These are phyloP conservation scores for Pseudogymnoascus sp. DNA, from an alignment of 2,329 filamentous ascomycete species.

Conservation along the genomic window DNA sequence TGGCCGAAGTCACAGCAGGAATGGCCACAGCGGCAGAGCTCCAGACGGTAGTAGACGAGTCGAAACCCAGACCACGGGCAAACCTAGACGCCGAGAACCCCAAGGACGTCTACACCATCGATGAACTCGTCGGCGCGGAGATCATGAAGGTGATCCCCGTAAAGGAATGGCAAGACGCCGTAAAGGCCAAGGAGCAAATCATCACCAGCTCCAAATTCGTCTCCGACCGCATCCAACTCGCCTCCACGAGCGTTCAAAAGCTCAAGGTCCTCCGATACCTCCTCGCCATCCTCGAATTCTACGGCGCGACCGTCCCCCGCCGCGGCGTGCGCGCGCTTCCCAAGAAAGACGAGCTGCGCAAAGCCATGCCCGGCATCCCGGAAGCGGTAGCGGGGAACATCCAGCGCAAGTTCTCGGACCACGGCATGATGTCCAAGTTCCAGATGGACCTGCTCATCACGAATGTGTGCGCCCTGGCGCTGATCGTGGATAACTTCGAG, in stretches of 20 bases:
- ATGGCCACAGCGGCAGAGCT: constrained; percentile 61
- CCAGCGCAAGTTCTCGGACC: constrained; percentile 59
- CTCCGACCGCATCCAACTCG: constrained; percentile 47
- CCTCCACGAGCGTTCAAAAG: constrained; percentile 44
- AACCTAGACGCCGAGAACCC: constrained; percentile 59
- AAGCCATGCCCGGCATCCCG: constrained; percentile 48
- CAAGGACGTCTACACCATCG: constrained; percentile 63
- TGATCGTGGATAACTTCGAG: constrained; percentile 65
- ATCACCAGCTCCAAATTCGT: constrained; percentile 55
- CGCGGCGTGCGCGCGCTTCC: constrained; percentile 43
- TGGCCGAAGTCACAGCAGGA: constrained; percentile 51
- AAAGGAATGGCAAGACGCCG: constrained; percentile 64
- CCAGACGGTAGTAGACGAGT: constrained; percentile 53
- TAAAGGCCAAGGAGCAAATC: constrained; percentile 49
- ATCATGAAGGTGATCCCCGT: constrained; percentile 60
- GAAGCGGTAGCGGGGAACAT: constrained; percentile 58
- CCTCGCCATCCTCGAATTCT: constrained; percentile 47
- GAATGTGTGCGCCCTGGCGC: constrained; percentile 61
- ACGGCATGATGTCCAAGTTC: constrained; percentile 58
- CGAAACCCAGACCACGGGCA: constrained; percentile 64
- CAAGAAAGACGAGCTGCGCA: constrained; percentile 51
- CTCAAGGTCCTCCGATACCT: constrained; percentile 54
- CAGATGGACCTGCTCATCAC: constrained; percentile 64
- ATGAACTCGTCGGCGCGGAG: constrained; percentile 57
- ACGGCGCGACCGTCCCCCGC: constrained; percentile 38